These are phyloP conservation scores for Arthroderma sp. DNA, from an alignment of 2,329 filamentous ascomycete species.

Conservation along the genomic window DNA sequence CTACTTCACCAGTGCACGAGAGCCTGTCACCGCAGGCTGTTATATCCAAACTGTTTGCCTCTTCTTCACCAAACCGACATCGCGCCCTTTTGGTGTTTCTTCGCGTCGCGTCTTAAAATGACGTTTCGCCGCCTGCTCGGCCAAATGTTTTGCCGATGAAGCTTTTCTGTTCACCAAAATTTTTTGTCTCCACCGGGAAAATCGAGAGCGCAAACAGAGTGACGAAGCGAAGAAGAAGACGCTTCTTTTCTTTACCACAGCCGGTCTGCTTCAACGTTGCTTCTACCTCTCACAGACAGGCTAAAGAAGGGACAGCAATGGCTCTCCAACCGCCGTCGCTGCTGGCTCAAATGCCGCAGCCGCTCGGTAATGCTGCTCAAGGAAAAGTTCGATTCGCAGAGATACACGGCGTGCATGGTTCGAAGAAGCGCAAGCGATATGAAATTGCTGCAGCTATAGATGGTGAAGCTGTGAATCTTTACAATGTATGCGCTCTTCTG, in stretches of 20 bases:
- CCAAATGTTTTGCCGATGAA: slow-evolving; percentile 2
- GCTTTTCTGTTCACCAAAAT: not conserved
- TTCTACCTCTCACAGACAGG: not conserved
- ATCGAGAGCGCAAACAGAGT: not conserved
- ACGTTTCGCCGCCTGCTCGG: not conserved
- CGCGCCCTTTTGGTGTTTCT: too few relatives aligned
- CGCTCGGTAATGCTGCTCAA: slow-evolving; percentile 24
- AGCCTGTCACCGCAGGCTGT: too few relatives aligned
- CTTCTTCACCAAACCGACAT: too few relatives aligned
- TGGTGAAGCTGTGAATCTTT: slow-evolving; percentile 49
- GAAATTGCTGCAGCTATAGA: slow-evolving; percentile 48
- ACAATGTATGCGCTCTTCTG: slow-evolving; percentile 37
- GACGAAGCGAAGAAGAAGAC: not conserved
- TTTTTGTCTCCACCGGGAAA: not conserved
- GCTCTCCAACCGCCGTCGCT: slow-evolving; percentile 32
- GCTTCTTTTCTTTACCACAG: not conserved
- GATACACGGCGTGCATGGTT: slow-evolving; percentile 41
- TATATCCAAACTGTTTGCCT: too few relatives aligned
- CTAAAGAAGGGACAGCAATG: slow-evolving; percentile 18
- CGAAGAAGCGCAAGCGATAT: slow-evolving; percentile 48
- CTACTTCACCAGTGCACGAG: too few relatives aligned
- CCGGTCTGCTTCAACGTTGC: not conserved
- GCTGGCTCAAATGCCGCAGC: slow-evolving; percentile 34
- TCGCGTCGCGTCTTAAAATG: too few relatives aligned
- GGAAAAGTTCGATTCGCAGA: slow-evolving; percentile 30